Conservation (phyloP, 208 protist species). For the Trypanosomatidae sp. region DNA sequence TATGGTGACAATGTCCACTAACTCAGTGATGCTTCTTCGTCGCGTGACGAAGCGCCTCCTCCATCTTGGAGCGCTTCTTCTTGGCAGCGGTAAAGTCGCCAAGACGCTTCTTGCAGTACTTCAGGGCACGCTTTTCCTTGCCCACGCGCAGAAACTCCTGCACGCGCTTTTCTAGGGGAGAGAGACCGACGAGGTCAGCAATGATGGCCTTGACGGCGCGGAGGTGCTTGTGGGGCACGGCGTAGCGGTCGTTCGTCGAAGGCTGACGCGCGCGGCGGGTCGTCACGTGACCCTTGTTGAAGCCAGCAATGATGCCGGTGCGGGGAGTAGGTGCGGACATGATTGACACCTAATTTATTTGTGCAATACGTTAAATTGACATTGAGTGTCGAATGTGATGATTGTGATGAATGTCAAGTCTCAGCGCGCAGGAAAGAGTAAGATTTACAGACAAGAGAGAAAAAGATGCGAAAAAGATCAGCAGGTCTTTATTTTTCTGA, state of each 20-base stretch:
- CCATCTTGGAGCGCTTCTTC: slow-evolving; percentile 93
- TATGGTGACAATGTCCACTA: slow-evolving; percentile 10
- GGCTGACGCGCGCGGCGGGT: slow-evolving; percentile 83
- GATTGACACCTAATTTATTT: slow-evolving; percentile 11
- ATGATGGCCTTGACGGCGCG: slow-evolving; percentile 92
- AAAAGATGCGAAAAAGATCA: no score
- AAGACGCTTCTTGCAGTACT: slow-evolving; percentile 95
- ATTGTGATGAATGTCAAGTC: not conserved
- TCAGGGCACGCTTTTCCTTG: slow-evolving; percentile 95
- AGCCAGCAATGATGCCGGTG: slow-evolving; percentile 91
- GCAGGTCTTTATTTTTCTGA: no score
- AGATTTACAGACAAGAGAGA: no score
- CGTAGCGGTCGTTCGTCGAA: slow-evolving; percentile 79
- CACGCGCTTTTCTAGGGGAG: slow-evolving; percentile 91
- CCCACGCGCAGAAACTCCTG: slow-evolving; percentile 94
- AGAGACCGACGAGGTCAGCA: slow-evolving; percentile 87
- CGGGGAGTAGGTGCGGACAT: slow-evolving; percentile 75
- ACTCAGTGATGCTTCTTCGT: slow-evolving; percentile 64
- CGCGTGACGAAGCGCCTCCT: slow-evolving; percentile 86
- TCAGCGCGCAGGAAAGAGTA: no score
- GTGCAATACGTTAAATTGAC: not conserved
- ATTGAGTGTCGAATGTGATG: not conserved
- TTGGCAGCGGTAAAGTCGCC: slow-evolving; percentile 88
- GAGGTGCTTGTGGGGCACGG: slow-evolving; percentile 87
- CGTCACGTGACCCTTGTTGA: slow-evolving; percentile 92